phyloP scores from a whole-genome alignment of 495 filamentous ascomycete genomes.

The Darksidea phi region DNA sequence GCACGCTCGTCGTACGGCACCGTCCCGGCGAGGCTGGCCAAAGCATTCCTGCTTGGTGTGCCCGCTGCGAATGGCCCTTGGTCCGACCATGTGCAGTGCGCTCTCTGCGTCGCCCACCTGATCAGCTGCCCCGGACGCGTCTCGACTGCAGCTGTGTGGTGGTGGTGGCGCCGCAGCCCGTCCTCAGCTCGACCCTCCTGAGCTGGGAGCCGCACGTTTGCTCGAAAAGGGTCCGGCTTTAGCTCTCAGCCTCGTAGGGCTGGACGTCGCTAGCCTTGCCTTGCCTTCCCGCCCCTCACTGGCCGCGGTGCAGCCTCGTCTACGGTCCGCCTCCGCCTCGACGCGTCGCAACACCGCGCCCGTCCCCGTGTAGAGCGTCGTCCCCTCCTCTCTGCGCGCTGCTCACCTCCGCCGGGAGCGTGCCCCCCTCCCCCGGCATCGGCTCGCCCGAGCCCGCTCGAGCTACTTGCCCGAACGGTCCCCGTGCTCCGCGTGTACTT shows the following conservation, averaged over 20 bases:
- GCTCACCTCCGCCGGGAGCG: too few relatives aligned
- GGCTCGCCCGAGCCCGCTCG: not conserved
- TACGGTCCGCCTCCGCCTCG: not conserved
- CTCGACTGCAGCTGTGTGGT: too few relatives aligned
- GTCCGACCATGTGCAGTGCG: constrained; percentile 19
- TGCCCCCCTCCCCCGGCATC: not conserved
- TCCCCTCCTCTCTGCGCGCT: not conserved
- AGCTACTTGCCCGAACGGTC: not conserved
- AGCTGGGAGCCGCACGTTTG: too few relatives aligned
- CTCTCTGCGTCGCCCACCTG: constrained; percentile 2
- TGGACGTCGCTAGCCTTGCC: too few relatives aligned
- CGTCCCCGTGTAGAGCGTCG: not conserved
- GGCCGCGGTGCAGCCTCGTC: not conserved
- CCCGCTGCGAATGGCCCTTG: constrained; percentile 18
- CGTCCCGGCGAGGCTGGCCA: not conserved
- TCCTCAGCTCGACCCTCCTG: too few relatives aligned
- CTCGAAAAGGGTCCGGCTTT: too few relatives aligned
- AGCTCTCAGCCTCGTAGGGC: too few relatives aligned
- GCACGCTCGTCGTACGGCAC: not conserved
- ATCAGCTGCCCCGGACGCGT: too few relatives aligned
- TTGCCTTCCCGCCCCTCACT: too few relatives aligned
- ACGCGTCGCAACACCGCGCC: not conserved
- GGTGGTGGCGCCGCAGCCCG: too few relatives aligned
- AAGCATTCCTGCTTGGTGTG: constrained; percentile 1
- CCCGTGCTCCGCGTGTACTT: not conserved